Evolutionary conservation across 805 yeast species (phyloP), one percentile per base, ranked within the genome.

Genomic region (Candida jianshihensis): DNA sequence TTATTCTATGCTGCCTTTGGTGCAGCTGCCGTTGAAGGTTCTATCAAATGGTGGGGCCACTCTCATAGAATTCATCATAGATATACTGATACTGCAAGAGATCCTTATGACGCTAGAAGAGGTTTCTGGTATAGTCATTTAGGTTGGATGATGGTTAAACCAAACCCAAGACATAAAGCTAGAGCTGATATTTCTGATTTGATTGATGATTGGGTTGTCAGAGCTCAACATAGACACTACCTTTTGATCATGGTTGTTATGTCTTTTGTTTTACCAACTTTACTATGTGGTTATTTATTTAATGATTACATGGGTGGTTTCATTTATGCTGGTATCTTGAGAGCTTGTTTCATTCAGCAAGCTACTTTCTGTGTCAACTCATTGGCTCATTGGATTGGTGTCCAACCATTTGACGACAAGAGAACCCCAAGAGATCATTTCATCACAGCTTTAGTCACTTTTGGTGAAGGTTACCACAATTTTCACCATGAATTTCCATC

Each of bases 401-500:
- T 65, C 38, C 94, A 84, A 61, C 92, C 94, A 32, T 84, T 83
- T 46, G 94, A 83, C 58, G 90, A 84, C 58, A 75, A 83, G 64
- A 78, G 89, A 73, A 81, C 90, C 24, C 92, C 92, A 48, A 73
- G 92, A 63, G 90, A 84, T 61, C 88, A 82, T 60, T 73, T 77
- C 56, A 53, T 84, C 43, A 82, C 92, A 34, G 92, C 92, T 5
- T 64, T 83, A 41, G 87, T 82, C 40, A 84, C 94, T 0, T 82
- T 83, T 53, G 94, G 94, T 61, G 94, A 84, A 64, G 94, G 94
- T 44, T 82, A 83, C 69, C 92, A 84, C 56, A 84, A 84, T 64
- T 84, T 83, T 77, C 94, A 84, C 61, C 94, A 84, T 59, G 94
- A 83, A 67, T 84, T 83, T 72, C 92, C 94, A 51, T 73, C 85